Evolutionary conservation across 176 grass and related monocot species (phyloP).

Genomic region (Calamus simplicifolius): DNA sequence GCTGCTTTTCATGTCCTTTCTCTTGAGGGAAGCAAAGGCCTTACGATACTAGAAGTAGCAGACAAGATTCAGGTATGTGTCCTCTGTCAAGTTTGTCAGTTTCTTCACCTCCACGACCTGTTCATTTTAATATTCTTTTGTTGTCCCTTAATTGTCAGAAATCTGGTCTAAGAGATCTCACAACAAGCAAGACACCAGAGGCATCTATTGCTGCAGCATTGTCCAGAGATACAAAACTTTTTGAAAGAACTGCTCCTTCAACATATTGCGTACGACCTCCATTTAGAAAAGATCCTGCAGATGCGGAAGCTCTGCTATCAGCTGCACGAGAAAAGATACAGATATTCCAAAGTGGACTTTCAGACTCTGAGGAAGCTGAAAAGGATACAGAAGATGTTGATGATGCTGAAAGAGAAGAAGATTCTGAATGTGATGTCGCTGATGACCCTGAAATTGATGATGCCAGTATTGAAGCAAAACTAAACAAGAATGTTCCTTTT

Average conservation of each 20-base stretch:
- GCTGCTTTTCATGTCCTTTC: slow-evolving; percentile 96
- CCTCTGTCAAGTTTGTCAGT: not conserved
- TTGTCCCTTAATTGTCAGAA: slow-evolving; percentile 32
- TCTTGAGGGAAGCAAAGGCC: slow-evolving; percentile 80
- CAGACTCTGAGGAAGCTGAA: slow-evolving; percentile 60
- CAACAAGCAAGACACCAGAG: slow-evolving; percentile 97
- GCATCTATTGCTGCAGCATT: slow-evolving; percentile 95
- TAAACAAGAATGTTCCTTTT: slow-evolving; percentile 24
- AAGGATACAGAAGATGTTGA: slow-evolving; percentile 55
- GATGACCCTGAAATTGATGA: slow-evolving; percentile 68
- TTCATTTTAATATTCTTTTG: not conserved
- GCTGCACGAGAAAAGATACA: slow-evolving; percentile 80
- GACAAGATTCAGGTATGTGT: slow-evolving; percentile 90
- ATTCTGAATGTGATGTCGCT: slow-evolving; percentile 80
- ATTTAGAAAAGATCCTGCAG: slow-evolving; percentile 83
- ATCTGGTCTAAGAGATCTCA: slow-evolving; percentile 94
- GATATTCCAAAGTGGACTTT: slow-evolving; percentile 67
- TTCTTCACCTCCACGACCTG: too few species aligned
- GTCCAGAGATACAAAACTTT: slow-evolving; percentile 85
- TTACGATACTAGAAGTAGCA: slow-evolving; percentile 86
- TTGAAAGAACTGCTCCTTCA: slow-evolving; percentile 87
- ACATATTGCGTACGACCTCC: slow-evolving; percentile 88
- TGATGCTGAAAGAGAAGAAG: slow-evolving; percentile 73
- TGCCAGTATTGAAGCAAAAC: slow-evolving; percentile 42
- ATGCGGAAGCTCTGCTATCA: slow-evolving; percentile 58